phyloP scores from a whole-genome alignment of 306 rosid species.

The Mimosa pudica region DNA sequence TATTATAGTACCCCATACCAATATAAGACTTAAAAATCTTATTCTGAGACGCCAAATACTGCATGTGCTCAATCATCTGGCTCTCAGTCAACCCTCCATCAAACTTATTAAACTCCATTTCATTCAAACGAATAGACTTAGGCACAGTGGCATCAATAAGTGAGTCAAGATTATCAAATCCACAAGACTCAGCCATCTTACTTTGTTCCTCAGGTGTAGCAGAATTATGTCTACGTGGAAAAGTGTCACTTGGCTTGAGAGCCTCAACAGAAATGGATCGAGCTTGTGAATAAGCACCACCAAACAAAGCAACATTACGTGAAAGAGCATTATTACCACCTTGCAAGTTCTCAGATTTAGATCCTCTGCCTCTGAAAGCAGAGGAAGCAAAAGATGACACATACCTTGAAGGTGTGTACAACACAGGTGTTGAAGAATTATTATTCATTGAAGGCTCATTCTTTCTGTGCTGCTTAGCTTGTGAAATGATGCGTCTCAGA shows the following conservation, averaged over 20 bases:
- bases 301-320: slow-evolving; percentile 32
- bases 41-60: slow-evolving; percentile 74
- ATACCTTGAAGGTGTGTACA: slow-evolving; percentile 65
- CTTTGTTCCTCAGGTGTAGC: slow-evolving; percentile 84
- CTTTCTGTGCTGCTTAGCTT: slow-evolving; percentile 67
- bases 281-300: slow-evolving; percentile 49
- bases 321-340: slow-evolving; percentile 37
- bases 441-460: slow-evolving; percentile 49
- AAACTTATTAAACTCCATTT: slow-evolving; percentile 69
- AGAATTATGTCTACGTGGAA: slow-evolving; percentile 94
- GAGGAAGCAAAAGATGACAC: slow-evolving; percentile 70
- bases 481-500: slow-evolving; percentile 80
- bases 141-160: slow-evolving; percentile 94
- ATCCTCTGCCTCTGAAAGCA: slow-evolving; percentile 41
- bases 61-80: slow-evolving; percentile 93
- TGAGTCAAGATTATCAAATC: slow-evolving; percentile 64
- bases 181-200: slow-evolving; percentile 68
- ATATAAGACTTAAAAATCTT: slow-evolving; percentile 74
- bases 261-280: slow-evolving; percentile 90
- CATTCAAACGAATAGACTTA: slow-evolving; percentile 72
- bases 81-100: slow-evolving; percentile 90
- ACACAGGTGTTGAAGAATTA: slow-evolving; percentile 51
- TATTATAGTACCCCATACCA: slow-evolving; percentile 97
- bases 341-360: slow-evolving; percentile 43
- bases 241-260: slow-evolving; percentile 83